phyloP scores from a whole-genome alignment of 352 stramenopile genomes.

The Pythium brachiatum region DNA sequence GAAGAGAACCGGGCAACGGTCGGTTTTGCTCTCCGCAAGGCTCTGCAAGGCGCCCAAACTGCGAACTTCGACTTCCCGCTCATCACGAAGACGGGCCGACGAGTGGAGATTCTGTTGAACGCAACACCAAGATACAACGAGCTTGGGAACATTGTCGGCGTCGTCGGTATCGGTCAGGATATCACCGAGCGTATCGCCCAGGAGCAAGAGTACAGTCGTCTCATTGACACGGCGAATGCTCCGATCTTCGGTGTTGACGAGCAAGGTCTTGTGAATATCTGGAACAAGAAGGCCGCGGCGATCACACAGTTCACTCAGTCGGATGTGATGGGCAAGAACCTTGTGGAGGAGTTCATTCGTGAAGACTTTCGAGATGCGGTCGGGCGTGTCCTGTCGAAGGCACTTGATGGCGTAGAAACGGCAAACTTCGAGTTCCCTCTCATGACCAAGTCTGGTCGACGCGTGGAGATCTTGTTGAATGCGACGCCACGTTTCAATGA shows the following conservation, averaged over 20 bases:
- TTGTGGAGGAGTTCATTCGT: slow-evolving; percentile 47
- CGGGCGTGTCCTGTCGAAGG: slow-evolving; percentile 26
- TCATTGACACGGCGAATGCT: slow-evolving; percentile 58
- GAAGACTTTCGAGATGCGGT: slow-evolving; percentile 34
- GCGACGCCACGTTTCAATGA: slow-evolving; percentile 22
- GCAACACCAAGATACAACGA: slow-evolving; percentile 28
- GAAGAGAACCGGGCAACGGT: neutral
- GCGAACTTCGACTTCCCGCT: slow-evolving; percentile 83
- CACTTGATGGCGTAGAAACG: slow-evolving; percentile 50
- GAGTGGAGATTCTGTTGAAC: slow-evolving; percentile 26
- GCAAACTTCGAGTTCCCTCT: slow-evolving; percentile 83
- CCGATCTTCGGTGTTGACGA: slow-evolving; percentile 68
- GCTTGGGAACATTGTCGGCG: slow-evolving; percentile 50
- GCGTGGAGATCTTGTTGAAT: slow-evolving; percentile 27
- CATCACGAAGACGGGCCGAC: slow-evolving; percentile 33
- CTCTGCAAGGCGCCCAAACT: slow-evolving; percentile 46
- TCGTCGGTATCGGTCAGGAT: slow-evolving; percentile 64
- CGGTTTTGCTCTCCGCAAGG: slow-evolving; percentile 13
- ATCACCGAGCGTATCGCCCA: slow-evolving; percentile 49
- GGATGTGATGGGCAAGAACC: slow-evolving; percentile 37
- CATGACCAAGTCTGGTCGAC: slow-evolving; percentile 37
- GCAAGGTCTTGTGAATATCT: slow-evolving; percentile 52
- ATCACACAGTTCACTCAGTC: slow-evolving; percentile 48
- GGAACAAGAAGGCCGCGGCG: slow-evolving; percentile 50
- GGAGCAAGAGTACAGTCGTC: slow-evolving; percentile 53